Evolutionary conservation across 805 yeast species (phyloP).

Genomic region (Candida caryicola): DNA sequence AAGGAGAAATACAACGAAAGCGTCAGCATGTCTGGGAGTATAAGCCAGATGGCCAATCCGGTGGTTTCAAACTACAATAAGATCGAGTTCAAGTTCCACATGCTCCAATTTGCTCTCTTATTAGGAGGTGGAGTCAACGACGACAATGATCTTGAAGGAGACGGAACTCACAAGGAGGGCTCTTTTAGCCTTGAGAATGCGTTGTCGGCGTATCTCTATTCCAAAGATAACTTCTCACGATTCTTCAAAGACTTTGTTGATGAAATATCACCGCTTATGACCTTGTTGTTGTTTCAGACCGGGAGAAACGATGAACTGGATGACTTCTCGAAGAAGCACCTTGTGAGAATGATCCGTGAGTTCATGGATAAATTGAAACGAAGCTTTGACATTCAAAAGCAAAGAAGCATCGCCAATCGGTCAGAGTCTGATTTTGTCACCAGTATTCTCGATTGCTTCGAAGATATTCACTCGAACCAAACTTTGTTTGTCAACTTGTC

Average conservation of each 20-base stretch:
- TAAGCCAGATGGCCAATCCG: neutral
- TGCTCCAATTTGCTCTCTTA: conserved; percentile 35
- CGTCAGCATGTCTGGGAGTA: conserved; percentile 2
- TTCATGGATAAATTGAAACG: conserved; percentile 24
- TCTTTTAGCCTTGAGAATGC: conserved; percentile 22
- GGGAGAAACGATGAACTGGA: conserved; percentile 10
- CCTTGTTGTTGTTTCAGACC: conserved; percentile 21
- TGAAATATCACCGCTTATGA: conserved; percentile 36
- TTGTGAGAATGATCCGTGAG: conserved; percentile 18
- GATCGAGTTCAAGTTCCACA: conserved; percentile 41
- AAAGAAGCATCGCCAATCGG: conserved; percentile 13
- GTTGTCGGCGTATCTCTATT: conserved; percentile 34
- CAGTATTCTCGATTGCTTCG: conserved; percentile 31
- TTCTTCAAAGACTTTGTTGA: conserved; percentile 30
- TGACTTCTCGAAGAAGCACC: conserved; percentile 15
- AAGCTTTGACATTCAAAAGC: conserved; percentile 18
- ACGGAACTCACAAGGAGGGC: conserved; percentile 1
- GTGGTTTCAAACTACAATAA: conserved; percentile 12
- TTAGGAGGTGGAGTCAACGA: conserved; percentile 17
- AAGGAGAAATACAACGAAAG: conserved; percentile 18
- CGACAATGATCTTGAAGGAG: neutral
- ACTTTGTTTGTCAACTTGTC: conserved; percentile 35
- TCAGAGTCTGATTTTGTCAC: conserved; percentile 28
- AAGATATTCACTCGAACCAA: conserved; percentile 25
- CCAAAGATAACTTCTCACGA: conserved; percentile 34